These are phyloP conservation scores for Fusarium hostae DNA, from an alignment of 2,329 filamentous ascomycete species.

Conservation along the genomic window DNA sequence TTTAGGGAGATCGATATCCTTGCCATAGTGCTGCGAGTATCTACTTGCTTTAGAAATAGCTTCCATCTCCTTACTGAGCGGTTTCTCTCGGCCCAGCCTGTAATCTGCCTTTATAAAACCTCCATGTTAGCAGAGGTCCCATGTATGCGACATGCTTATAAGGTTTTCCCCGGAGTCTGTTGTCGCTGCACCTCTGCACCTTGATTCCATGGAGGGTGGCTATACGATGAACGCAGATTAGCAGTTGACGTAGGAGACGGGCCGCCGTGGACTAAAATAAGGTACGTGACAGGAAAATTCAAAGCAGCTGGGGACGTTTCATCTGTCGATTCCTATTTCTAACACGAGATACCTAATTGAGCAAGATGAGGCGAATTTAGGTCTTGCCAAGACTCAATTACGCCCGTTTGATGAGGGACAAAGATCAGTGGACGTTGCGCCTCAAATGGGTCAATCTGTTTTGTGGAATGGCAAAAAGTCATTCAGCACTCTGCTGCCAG, in stretches of 20 bases:
- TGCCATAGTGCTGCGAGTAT: accelerated
- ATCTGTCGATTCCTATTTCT: not conserved
- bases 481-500: accelerated
- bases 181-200: not conserved
- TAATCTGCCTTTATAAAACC: accelerated
- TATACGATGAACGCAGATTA: not conserved
- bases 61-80: accelerated
- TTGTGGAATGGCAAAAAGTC: not conserved
- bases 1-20: not conserved
- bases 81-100: not conserved
- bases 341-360: not conserved
- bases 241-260: too few relatives aligned
- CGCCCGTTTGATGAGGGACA: accelerated
- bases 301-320: not conserved
- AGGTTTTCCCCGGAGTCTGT: too few relatives aligned
- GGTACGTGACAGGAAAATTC: not conserved
- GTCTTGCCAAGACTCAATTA: not conserved
- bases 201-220: not conserved
- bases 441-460: accelerated
- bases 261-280: not conserved
- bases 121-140: accelerated
- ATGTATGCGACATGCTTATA: not conserved
- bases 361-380: not conserved
- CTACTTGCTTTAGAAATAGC: not conserved
- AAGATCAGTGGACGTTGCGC: accelerated